Base-by-base conservation (phyloP, 306 rosid species). In the Senna tora region DNA sequence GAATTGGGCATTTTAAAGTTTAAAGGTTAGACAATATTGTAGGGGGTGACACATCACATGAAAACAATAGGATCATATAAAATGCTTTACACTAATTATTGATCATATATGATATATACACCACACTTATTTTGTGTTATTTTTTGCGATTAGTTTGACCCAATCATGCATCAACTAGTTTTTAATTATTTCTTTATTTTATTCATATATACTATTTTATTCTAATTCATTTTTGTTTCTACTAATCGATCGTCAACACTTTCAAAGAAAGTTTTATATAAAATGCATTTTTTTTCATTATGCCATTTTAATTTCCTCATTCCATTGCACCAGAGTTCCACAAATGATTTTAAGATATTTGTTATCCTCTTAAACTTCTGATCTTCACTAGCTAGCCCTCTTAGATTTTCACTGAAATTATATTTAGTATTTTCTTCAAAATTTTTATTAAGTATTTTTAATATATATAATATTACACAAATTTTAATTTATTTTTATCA, bases 111-210 rank as follows among this genome's bases (percentile, higher is more conserved):
- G 9, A 17, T 32, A 13, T 13, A 13, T 5, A 0, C 38, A 16
- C 61, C 38, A 25, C 8, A 5, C 51, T 41, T 25, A 30, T 46
- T 55, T 54, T 3, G 30, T 36, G 14, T 39, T 12, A n/a, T 16
- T 41, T 39, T 69, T 55, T 25, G 14, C 25, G 55, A 21, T 22
- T 65, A 9, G 4, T 49, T 32, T 67, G 72, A 67, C 32, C 43
- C 47, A 67, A 67, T 43, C 46, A 57, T 25, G 7, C n/a, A 21
- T 8, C 68, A 63, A 63, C 51, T 15, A 8, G 6, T 2, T 10
- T 9, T 9, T 21, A 19, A 12, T 0, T 13, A 2, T 45, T 45
- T 13, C 1, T 42, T 7, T 41, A 1, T 41, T 8, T 41, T 41
- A 56, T 12, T 33, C n/a, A 33, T 33, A 33, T 6, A 33, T 6